phyloP scores from a whole-genome alignment of 2,329 filamentous ascomycete species.

The Taxawa tesnikishii region DNA sequence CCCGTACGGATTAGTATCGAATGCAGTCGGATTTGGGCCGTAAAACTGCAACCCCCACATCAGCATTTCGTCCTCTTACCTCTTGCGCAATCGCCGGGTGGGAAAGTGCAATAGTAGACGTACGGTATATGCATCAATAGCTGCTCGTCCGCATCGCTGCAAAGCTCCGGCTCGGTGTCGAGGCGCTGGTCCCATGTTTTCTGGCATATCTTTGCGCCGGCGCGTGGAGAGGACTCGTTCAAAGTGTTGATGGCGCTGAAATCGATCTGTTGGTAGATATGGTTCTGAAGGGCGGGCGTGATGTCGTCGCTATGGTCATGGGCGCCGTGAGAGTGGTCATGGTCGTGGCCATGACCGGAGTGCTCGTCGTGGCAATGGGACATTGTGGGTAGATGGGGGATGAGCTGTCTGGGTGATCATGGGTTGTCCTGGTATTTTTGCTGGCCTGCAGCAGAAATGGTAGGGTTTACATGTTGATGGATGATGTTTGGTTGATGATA shows the following conservation, averaged over 20 bases:
- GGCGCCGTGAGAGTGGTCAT: slow-evolving; percentile 43
- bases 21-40: slow-evolving; percentile 86
- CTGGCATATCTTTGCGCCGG: slow-evolving; percentile 64
- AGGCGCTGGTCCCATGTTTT: slow-evolving; percentile 87
- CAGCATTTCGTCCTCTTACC: too few species aligned
- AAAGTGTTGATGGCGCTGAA: slow-evolving; percentile 75
- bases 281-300: slow-evolving; percentile 78
- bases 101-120: slow-evolving; percentile 24
- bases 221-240: slow-evolving; percentile 61
- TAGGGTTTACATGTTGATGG: slow-evolving; percentile 5
- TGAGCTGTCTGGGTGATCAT: not conserved
- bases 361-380: slow-evolving; percentile 37
- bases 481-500: too few species aligned
- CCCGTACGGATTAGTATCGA: slow-evolving; percentile 77
- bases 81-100: too few species aligned
- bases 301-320: slow-evolving; percentile 91
- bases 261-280: slow-evolving; percentile 83
- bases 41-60: slow-evolving; percentile 60
- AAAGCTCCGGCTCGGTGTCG: slow-evolving; percentile 57
- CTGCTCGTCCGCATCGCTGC: slow-evolving; percentile 83
- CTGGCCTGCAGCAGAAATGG: slow-evolving; percentile 3
- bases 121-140: slow-evolving; percentile 86
- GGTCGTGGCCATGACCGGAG: slow-evolving; percentile 30
- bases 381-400: slow-evolving; percentile 20
- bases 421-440: not conserved